These are phyloP conservation scores for Colletotrichum noveboracense DNA, from an alignment of 2,329 filamentous ascomycete genomes.

Conservation along the genomic window DNA sequence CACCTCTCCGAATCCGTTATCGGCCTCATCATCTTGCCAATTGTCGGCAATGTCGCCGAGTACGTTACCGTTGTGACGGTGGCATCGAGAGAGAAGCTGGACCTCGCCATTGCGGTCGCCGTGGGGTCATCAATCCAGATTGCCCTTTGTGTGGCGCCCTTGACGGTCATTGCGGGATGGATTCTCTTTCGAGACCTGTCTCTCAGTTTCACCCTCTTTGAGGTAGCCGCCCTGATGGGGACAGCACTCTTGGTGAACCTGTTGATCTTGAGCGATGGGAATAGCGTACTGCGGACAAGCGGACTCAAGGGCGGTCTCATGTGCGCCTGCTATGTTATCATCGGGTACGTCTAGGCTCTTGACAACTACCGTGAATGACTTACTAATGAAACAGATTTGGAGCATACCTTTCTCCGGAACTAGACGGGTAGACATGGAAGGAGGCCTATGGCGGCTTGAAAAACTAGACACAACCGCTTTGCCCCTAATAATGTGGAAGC, in stretches of 20 bases:
- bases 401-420: conserved; percentile 3
- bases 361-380: too few relatives aligned
- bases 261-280: conserved; percentile 74
- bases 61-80: conserved; percentile 67
- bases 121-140: conserved; percentile 68
- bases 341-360: conserved; percentile 35
- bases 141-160: conserved; percentile 63
- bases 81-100: conserved; percentile 65
- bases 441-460: too few relatives aligned
- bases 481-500: too few relatives aligned
- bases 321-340: conserved; percentile 59
- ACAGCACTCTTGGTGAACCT: conserved; percentile 76
- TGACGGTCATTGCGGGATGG: conserved; percentile 67
- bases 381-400: neutral
- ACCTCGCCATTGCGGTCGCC: conserved; percentile 65
- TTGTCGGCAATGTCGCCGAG: conserved; percentile 68
- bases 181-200: conserved; percentile 59
- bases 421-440: neutral
- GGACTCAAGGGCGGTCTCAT: conserved; percentile 60
- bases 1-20: conserved; percentile 63
- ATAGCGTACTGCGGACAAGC: conserved; percentile 63
- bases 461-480: too few relatives aligned
- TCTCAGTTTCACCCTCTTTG: conserved; percentile 78
- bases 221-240: conserved; percentile 75
- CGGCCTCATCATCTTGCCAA: conserved; percentile 65